A percentile compares a stretch with the other conserved stretches of the same genome.
These are phyloP conservation scores for Tolypocladium pustulatum DNA, from an alignment of 2,329 filamentous ascomycete genomes.

Conservation along the genomic window DNA sequence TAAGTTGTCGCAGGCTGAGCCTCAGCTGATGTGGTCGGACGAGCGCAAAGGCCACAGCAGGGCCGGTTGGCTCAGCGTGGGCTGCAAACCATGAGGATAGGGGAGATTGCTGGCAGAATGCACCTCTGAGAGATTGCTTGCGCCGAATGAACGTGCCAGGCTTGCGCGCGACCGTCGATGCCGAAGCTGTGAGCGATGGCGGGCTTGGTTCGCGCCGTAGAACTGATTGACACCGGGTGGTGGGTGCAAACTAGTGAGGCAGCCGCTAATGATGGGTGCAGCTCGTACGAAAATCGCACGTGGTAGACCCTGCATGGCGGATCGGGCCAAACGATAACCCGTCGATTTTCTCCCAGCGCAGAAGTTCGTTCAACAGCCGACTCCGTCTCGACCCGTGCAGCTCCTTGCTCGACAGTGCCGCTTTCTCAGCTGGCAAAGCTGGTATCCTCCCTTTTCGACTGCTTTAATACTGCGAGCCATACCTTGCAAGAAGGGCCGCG, in stretches of 20 bases:
- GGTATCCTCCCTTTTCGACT: background rate
- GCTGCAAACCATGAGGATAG: constrained; percentile 10
- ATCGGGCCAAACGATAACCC: background rate
- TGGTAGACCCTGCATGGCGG: background rate
- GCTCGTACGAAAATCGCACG: background rate
- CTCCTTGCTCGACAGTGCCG: background rate
- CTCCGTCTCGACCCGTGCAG: background rate
- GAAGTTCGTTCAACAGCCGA: background rate
- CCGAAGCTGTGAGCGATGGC: background rate
- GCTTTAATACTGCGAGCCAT: background rate
- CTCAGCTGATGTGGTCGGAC: background rate
- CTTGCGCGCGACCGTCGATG: background rate
- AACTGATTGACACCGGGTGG: background rate
- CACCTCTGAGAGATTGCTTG: background rate
- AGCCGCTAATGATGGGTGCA: background rate
- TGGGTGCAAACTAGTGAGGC: background rate
- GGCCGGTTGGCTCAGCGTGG: constrained; percentile 19
- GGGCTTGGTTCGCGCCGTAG: background rate
- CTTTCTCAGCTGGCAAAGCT: background rate
- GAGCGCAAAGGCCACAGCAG: constrained; percentile 2
- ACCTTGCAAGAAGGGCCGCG: background rate
- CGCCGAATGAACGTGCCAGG: background rate
- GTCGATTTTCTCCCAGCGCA: background rate
- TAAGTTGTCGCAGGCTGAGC: background rate
- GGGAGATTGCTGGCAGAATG: too few relatives aligned